phyloP scores from a whole-genome alignment of 306 rosid genomes.

The Medicago ruthenica region DNA sequence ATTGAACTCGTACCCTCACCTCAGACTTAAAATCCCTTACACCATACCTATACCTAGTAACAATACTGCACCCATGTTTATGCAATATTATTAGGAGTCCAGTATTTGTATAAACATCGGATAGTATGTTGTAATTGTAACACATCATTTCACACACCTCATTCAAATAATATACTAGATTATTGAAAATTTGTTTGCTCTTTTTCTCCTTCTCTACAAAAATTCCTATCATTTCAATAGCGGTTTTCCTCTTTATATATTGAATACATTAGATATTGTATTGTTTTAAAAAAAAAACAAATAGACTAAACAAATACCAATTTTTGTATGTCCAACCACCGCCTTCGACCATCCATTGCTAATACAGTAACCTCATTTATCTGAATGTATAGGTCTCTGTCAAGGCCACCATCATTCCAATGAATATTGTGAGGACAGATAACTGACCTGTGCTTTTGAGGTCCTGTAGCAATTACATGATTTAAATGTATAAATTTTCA shows the following conservation, averaged over 20 bases:
- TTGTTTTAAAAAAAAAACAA: constrained; percentile 30
- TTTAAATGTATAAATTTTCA: constrained; percentile 13
- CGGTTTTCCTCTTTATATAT: constrained; percentile 19
- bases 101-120: constrained; percentile 1
- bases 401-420: constrained; percentile 94
- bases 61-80: neutral
- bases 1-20: too few species aligned
- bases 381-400: constrained; percentile 86
- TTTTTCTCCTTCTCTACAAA: constrained; percentile 18
- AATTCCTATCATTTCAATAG: neutral
- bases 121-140: neutral
- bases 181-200: constrained; percentile 7
- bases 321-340: constrained; percentile 95
- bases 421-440: constrained; percentile 73
- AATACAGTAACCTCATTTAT: constrained; percentile 78
- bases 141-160: constrained; percentile 23
- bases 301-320: constrained; percentile 60
- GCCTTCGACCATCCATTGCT: constrained; percentile 99
- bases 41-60: too few species aligned
- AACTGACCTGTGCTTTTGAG: constrained; percentile 49
- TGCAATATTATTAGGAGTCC: neutral
- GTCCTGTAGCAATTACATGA: constrained; percentile 58
- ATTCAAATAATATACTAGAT: constrained; percentile 14
- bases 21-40: too few species aligned
- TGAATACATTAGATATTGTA: constrained; percentile 31